A percentile compares a stretch with the other conserved stretches of the same genome.
These are phyloP conservation scores for Pythium insidiosum DNA, from an alignment of 352 stramenopile species.

Conservation along the genomic window DNA sequence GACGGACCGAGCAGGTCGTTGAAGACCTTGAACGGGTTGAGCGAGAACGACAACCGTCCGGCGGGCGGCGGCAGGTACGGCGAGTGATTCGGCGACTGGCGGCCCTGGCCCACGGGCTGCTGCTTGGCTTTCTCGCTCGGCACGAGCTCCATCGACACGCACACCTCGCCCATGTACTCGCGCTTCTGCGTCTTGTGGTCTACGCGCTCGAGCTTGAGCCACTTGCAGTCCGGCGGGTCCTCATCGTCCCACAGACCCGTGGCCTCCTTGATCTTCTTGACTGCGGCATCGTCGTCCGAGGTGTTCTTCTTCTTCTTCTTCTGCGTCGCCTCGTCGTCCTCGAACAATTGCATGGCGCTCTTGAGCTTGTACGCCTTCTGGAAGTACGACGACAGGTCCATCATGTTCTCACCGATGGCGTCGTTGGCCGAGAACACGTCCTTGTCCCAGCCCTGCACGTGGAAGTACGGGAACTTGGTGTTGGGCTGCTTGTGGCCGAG, in stretches of 20 bases:
- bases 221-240: conserved; percentile 75
- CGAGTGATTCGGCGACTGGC: conserved; percentile 88
- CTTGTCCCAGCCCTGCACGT: conserved; percentile 92
- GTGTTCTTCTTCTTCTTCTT: conserved; percentile 79
- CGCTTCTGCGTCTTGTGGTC: conserved; percentile 76
- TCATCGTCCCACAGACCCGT: conserved; percentile 81
- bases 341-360: conserved; percentile 67
- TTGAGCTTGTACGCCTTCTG: conserved; percentile 77
- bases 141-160: conserved; percentile 83
- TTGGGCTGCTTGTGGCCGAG: conserved; percentile 79
- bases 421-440: conserved; percentile 91
- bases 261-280: conserved; percentile 79
- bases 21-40: conserved; percentile 89
- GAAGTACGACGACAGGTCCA: conserved; percentile 71
- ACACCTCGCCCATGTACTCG: conserved; percentile 83
- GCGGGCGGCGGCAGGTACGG: conserved; percentile 87
- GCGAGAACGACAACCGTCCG: conserved; percentile 85
- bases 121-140: conserved; percentile 79
- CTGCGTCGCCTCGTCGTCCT: conserved; percentile 63
- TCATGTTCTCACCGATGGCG: conserved; percentile 82
- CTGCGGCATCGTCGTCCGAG: conserved; percentile 61
- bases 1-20: conserved; percentile 81
- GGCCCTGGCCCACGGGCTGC: conserved; percentile 72
- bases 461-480: conserved; percentile 90
- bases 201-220: conserved; percentile 76